phyloP scores from a whole-genome alignment of 2,329 filamentous ascomycete genomes.

The Fonsecaea monophora region DNA sequence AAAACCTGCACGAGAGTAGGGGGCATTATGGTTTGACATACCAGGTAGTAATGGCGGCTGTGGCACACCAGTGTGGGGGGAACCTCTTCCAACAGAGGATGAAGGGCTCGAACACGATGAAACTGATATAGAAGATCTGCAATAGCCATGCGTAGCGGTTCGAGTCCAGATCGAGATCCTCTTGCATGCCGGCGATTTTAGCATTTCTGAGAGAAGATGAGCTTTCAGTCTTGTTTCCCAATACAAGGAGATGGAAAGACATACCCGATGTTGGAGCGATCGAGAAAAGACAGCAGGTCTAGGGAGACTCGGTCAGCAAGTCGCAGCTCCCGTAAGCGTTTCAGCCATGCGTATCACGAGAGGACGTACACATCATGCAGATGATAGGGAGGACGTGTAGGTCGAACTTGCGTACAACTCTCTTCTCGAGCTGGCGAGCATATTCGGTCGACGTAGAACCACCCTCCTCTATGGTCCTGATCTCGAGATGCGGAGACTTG shows the following conservation, averaged over 20 bases:
- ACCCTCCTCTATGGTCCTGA: neutral
- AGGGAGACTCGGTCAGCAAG: neutral
- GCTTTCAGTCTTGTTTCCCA: no score
- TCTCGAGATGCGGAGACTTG: no score
- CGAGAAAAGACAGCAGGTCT: slow-evolving; percentile 2
- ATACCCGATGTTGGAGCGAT: slow-evolving; percentile 6
- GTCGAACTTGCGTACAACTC: slow-evolving; percentile 12
- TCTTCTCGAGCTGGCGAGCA: slow-evolving; percentile 8
- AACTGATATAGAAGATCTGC: slow-evolving; percentile 13
- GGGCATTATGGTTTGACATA: no score
- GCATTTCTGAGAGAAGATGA: neutral
- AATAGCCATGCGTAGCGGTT: slow-evolving; percentile 6
- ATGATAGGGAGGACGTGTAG: slow-evolving; percentile 1
- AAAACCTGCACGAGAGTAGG: no score
- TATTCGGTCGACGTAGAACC: slow-evolving; percentile 4
- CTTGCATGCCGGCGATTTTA: slow-evolving; percentile 9
- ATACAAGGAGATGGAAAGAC: no score
- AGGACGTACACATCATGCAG: neutral
- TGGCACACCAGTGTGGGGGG: slow-evolving; percentile 1
- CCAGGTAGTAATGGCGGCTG: neutral
- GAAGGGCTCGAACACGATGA: slow-evolving; percentile 5
- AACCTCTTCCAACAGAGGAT: slow-evolving; percentile 6
- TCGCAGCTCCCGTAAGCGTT: no score
- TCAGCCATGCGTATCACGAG: no score
- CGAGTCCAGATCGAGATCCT: slow-evolving; percentile 7